A percentile compares a stretch with the other conserved stretches of the same genome.
phyloP scores from a whole-genome alignment of 2,329 filamentous ascomycete species.

The Elsinoe ampelina region DNA sequence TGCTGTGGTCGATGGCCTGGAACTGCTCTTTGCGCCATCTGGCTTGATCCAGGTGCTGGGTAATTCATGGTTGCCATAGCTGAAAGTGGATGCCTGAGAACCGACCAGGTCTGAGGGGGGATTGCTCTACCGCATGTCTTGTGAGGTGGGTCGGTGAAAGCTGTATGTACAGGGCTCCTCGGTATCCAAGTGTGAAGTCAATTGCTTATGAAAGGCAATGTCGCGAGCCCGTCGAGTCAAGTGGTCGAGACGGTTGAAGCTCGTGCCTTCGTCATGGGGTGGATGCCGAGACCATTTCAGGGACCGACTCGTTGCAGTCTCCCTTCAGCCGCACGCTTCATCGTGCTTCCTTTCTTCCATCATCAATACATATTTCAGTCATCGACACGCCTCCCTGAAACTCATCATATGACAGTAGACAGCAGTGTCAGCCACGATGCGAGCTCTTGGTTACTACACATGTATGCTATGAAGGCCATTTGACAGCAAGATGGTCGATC shows the following conservation, averaged over 20 bases:
- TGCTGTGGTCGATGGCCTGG: slow-evolving; percentile 3
- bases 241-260: neutral
- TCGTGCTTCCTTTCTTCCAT: neutral
- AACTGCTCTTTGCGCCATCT: slow-evolving; percentile 6
- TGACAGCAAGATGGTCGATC: neutral
- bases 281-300: neutral
- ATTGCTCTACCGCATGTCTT: neutral
- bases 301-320: neutral
- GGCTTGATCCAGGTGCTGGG: neutral
- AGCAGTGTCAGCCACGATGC: too few species aligned
- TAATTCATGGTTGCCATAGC: slow-evolving; percentile 7
- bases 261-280: slow-evolving; percentile 4
- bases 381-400: too few species aligned
- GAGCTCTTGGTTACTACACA: too few species aligned
- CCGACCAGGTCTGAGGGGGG: neutral
- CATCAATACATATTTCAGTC: neutral
- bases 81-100: neutral
- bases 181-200: neutral
- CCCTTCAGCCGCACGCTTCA: neutral
- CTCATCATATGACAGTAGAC: too few species aligned
- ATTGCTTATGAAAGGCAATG: neutral
- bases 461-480: slow-evolving; percentile 1
- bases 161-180: neutral
- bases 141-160: neutral
- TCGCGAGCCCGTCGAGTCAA: neutral